Conservation (phyloP, 2,329 filamentous ascomycete genomes). For the Penicillium sp. region DNA sequence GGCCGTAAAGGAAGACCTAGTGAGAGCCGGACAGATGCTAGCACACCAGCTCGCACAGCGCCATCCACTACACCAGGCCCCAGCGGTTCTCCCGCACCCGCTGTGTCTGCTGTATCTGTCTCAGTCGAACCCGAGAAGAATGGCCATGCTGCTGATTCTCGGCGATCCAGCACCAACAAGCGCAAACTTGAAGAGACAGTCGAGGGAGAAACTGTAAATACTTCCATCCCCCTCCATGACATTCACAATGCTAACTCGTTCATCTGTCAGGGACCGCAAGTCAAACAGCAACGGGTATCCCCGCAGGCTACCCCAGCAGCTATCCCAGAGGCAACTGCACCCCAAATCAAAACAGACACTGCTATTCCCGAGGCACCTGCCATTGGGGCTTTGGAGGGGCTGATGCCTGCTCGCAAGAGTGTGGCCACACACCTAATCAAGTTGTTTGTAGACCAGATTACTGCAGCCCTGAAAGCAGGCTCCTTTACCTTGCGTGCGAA, state of each 20-base stretch:
- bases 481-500: constrained; percentile 64
- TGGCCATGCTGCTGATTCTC: constrained; percentile 24
- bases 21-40: constrained; percentile 55
- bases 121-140: constrained; percentile 31
- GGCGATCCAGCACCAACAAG: constrained; percentile 40
- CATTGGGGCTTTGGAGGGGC: constrained; percentile 44
- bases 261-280: constrained; percentile 38
- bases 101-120: constrained; percentile 26
- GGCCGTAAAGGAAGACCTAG: constrained; percentile 65
- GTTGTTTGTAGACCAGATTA: constrained; percentile 65
- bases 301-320: constrained; percentile 25
- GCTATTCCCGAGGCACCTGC: constrained; percentile 34
- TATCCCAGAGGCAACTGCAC: constrained; percentile 26
- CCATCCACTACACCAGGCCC: constrained; percentile 31
- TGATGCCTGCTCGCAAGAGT: constrained; percentile 64
- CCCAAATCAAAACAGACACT: constrained; percentile 37
- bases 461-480: constrained; percentile 65
- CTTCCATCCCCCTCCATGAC: neutral
- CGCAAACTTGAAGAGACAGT: constrained; percentile 46
- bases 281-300: constrained; percentile 44
- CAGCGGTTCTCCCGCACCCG: constrained; percentile 24
- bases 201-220: constrained; percentile 37
- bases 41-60: constrained; percentile 38
- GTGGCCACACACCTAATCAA: constrained; percentile 71
- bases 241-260: constrained; percentile 25